These are phyloP conservation scores for Yarrowia sp. DNA, from an alignment of 805 yeast genomes.

Conservation along the genomic window DNA sequence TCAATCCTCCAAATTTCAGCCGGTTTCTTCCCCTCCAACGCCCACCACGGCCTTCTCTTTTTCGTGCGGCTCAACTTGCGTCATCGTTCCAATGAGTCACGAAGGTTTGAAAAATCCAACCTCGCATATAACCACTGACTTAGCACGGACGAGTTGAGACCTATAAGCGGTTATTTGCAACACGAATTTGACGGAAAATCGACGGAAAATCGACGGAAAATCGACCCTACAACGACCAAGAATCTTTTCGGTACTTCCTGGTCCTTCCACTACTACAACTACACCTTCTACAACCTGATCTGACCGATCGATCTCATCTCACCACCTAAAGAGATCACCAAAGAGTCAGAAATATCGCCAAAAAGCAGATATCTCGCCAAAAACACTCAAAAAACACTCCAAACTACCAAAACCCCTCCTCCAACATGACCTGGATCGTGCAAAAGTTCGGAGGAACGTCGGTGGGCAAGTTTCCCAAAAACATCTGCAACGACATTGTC, in stretches of 20 bases:
- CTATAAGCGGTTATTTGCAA: neutral
- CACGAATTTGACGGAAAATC: no score
- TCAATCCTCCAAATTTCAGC: neutral
- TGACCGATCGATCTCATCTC: no score
- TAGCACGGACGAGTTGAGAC: neutral
- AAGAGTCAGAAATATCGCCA: no score
- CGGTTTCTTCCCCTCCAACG: neutral
- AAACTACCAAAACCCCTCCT: no score
- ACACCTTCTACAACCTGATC: no score
- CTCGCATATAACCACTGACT: constrained; percentile 7
- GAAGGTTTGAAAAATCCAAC: neutral
- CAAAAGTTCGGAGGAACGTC: constrained; percentile 98
- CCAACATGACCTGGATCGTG: constrained; percentile 54
- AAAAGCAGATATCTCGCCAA: no score
- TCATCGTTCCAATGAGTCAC: constrained; percentile 3
- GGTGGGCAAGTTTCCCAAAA: constrained; percentile 88
- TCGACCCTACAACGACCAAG: no score
- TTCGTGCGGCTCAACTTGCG: neutral
- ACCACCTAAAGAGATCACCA: no score
- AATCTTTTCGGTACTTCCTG: no score
- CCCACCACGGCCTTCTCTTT: neutral
- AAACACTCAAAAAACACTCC: no score
- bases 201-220: no score
- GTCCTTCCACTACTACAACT: no score
- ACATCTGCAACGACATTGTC: constrained; percentile 82